Evolutionary conservation across 257 asterid genomes (phyloP), one percentile per base, ranked within the genome.

Genomic region (Hygrophila difformis): DNA sequence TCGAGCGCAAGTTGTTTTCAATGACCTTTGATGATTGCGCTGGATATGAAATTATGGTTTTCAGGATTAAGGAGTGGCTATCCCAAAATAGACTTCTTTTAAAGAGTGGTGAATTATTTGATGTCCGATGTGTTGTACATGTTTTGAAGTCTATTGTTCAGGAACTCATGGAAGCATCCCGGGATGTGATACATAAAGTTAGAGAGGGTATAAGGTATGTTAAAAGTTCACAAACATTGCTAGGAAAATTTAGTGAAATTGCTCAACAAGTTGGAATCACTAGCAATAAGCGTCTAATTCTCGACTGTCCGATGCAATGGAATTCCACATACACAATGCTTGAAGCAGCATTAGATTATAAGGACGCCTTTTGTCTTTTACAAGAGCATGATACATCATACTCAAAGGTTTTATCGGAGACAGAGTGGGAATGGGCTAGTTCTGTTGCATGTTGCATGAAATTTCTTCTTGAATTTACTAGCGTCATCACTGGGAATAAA

Each of bases 241-340:
- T 75, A 9, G 76, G 59, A 41, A 81, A 82, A 64, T 80, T 89
- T 52, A 73, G 64, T 47, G 94, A 78, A 64, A 59, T 79, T 50
- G 77, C 93, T 66, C 83, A 70, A 47, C 74, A 79, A 62, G 70
- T 68, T 37, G 92, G 88, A 51, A 68, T 73, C 35, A 62, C 51
- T 63, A 54, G 67, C 19, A 78, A 62, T 39, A 75, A 66, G 68
- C 76, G 61, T 62, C 74, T 82, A 45, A 56, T 70, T 63, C 73
- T 81, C 4, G 96, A 89, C 75, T 63, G 63, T 66, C 83, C 87
- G 48, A 61, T 66, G 61, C 82, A 68, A 52, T 89, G 98, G 98
- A 72, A 70, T 51, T 79, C 96, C 44, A 82, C 85, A 0, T 77
- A 79, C 55, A 52, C 61, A 59, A 85, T 89, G 98, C 80, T 85